These are phyloP conservation scores for Aspergillus udagawae DNA, from an alignment of 2,329 filamentous ascomycete species.

Conservation along the genomic window DNA sequence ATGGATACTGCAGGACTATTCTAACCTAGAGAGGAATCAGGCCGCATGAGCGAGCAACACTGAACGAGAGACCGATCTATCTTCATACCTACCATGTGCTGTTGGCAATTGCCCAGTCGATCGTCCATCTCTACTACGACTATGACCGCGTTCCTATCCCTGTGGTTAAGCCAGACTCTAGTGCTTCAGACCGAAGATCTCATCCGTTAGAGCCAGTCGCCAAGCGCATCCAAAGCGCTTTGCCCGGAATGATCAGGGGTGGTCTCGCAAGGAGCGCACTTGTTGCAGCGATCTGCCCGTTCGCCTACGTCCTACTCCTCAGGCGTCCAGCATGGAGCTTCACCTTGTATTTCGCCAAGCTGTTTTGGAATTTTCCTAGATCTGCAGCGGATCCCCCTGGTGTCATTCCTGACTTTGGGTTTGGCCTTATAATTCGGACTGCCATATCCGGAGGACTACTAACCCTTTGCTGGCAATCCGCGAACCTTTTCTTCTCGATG, in stretches of 20 bases:
- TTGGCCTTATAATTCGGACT: conserved; percentile 54
- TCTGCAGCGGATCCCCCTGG: conserved; percentile 58
- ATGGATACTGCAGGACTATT: neutral
- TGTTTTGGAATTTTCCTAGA: conserved; percentile 72
- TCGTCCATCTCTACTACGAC: conserved; percentile 67
- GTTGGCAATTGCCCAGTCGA: conserved; percentile 66
- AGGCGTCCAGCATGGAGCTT: conserved; percentile 64
- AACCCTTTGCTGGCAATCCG: conserved; percentile 68
- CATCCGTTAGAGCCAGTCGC: conserved; percentile 35
- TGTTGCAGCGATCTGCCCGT: conserved; percentile 45
- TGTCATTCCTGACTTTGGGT: conserved; percentile 54
- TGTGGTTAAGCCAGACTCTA: conserved; percentile 32
- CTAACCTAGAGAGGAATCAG: conserved; percentile 22
- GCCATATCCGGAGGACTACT: conserved; percentile 63
- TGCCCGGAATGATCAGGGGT: conserved; percentile 28
- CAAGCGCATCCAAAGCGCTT: conserved; percentile 34
- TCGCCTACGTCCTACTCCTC: conserved; percentile 61
- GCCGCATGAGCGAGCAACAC: conserved; percentile 61
- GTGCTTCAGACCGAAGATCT: conserved; percentile 32
- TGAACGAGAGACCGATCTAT: conserved; percentile 86
- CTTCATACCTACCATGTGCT: conserved; percentile 66
- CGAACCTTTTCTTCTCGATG: conserved; percentile 73
- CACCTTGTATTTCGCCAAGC: conserved; percentile 65
- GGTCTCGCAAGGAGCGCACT: conserved; percentile 36
- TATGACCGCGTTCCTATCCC: conserved; percentile 64